Evolutionary conservation across 2,329 filamentous ascomycete species (phyloP).

Genomic region (Colletotrichum brevisporum): DNA sequence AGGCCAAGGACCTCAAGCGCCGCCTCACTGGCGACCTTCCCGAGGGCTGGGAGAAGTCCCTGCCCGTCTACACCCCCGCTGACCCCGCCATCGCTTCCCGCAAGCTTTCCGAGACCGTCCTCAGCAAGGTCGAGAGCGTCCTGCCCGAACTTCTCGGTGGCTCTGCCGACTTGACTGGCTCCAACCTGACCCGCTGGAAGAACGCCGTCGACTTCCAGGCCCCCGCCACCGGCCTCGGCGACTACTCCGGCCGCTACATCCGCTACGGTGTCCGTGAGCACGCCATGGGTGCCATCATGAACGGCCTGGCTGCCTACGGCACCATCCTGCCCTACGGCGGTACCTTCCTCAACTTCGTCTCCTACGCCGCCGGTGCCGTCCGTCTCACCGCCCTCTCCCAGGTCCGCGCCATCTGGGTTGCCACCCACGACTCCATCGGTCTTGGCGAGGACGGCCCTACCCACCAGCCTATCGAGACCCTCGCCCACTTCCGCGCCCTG

Average conservation of each 20-base stretch:
- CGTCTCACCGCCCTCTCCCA: slow-evolving; percentile 94
- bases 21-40: slow-evolving; percentile 88
- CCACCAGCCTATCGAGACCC: slow-evolving; percentile 98
- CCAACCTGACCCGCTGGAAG: slow-evolving; percentile 99
- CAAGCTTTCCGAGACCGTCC: slow-evolving; percentile 95
- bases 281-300: slow-evolving; percentile 92
- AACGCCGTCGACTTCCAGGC: slow-evolving; percentile 97
- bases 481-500: slow-evolving; percentile 97
- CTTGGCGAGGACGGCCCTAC: slow-evolving; percentile 98
- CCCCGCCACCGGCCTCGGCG: slow-evolving; percentile 85
- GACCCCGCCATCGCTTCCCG: slow-evolving; percentile 91
- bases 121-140: slow-evolving; percentile 85
- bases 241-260: slow-evolving; percentile 92
- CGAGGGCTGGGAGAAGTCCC: slow-evolving; percentile 94
- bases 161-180: slow-evolving; percentile 97
- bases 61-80: slow-evolving; percentile 89
- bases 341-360: slow-evolving; percentile 99
- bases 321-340: slow-evolving; percentile 93
- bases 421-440: slow-evolving; percentile 99
- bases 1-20: slow-evolving; percentile 85
- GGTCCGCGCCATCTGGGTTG: slow-evolving; percentile 93
- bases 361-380: slow-evolving; percentile 94
- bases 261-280: slow-evolving; percentile 95
- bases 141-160: slow-evolving; percentile 95
- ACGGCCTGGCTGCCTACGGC: slow-evolving; percentile 95